Conservation (phyloP, 1,284 basidiomycete genomes). For the Tilletia caries region DNA sequence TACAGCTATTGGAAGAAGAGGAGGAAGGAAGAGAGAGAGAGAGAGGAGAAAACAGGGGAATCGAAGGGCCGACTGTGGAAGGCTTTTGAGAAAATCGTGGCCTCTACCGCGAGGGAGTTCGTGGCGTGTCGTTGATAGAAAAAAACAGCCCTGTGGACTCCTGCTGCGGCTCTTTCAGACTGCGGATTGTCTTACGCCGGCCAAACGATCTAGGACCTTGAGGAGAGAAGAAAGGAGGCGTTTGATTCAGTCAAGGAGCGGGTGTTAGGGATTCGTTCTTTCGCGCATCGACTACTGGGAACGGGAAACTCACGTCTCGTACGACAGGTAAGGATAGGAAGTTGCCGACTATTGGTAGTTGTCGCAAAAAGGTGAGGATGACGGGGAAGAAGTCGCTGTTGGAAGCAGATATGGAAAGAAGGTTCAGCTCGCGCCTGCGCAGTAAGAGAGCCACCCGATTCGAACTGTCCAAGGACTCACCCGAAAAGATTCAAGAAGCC, state of each 20-base stretch:
- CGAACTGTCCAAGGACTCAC: conserved; percentile 59
- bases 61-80: too few relatives aligned
- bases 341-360: conserved; percentile 86
- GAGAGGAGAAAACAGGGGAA: too few relatives aligned
- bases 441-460: background rate
- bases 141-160: too few relatives aligned
- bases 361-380: conserved; percentile 89
- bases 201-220: conserved; percentile 55
- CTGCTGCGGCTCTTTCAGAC: conserved; percentile 34
- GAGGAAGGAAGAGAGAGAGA: too few relatives aligned
- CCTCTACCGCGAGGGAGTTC: too few relatives aligned
- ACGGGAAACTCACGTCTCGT: conserved; percentile 47
- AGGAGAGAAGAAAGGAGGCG: background rate
- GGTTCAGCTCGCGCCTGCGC: background rate
- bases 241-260: background rate
- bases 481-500: conserved; percentile 86
- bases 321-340: conserved; percentile 71
- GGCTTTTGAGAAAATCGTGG: too few relatives aligned
- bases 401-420: background rate
- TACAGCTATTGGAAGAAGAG: too few relatives aligned
- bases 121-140: too few relatives aligned
- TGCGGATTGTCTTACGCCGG: conserved; percentile 55
- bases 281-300: background rate
- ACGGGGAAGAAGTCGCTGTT: conserved; percentile 97
- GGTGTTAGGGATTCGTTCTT: too few relatives aligned